These are phyloP conservation scores for Waitea zeae DNA, from an alignment of 1,284 basidiomycete species.

Conservation along the genomic window DNA sequence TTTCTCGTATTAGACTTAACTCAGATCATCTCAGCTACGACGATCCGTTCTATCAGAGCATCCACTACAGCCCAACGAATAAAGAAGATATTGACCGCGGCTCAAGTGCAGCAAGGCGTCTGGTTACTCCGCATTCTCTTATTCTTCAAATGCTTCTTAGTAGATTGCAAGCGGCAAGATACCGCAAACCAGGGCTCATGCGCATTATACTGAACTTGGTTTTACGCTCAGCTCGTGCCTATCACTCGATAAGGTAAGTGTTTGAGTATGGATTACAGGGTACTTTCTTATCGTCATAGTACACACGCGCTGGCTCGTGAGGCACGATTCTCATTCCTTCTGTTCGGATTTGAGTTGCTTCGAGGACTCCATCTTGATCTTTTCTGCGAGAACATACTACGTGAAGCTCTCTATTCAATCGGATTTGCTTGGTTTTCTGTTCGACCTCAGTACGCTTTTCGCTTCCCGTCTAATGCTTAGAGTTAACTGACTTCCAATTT, in stretches of 20 bases:
- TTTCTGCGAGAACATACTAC: constrained; percentile 63
- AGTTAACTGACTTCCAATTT: background rate
- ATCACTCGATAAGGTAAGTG: constrained; percentile 55
- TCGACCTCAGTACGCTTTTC: constrained; percentile 56
- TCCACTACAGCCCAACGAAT: constrained; percentile 86
- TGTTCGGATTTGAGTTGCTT: constrained; percentile 88
- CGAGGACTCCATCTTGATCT: constrained; percentile 80
- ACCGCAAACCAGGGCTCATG: constrained; percentile 75
- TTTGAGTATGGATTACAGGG: background rate
- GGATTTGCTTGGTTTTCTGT: constrained; percentile 91
- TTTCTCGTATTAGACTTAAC: too few species aligned
- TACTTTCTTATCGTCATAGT: constrained; percentile 21
- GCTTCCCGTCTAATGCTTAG: background rate
- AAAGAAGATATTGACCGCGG: constrained; percentile 71
- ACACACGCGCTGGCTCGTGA: constrained; percentile 88
- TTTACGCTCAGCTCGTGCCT: constrained; percentile 56
- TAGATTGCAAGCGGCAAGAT: constrained; percentile 85
- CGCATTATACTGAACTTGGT: constrained; percentile 73
- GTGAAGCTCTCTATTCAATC: constrained; percentile 62
- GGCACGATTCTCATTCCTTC: constrained; percentile 73
- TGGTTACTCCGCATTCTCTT: constrained; percentile 72
- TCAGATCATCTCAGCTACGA: too few species aligned
- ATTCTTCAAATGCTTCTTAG: constrained; percentile 86
- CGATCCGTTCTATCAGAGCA: constrained; percentile 78
- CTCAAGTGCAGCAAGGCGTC: constrained; percentile 49